Conservation (phyloP, 1,284 basidiomycete species). For the Porogramme epimiltina region DNA sequence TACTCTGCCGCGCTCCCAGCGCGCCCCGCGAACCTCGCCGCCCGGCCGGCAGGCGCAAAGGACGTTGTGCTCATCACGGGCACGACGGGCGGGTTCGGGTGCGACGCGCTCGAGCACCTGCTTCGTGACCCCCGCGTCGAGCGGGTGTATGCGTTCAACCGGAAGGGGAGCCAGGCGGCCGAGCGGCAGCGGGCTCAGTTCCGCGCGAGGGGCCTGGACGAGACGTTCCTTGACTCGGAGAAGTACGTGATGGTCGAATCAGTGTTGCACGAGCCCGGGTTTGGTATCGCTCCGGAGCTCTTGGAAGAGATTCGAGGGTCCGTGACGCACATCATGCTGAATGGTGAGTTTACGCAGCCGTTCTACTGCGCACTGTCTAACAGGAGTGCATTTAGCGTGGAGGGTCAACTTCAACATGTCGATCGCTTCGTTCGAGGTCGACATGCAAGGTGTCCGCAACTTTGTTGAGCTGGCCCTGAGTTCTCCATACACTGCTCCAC, state of each 20-base stretch:
- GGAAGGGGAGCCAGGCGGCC: constrained; percentile 11
- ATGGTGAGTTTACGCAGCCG: constrained; percentile 27
- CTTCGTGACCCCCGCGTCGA: constrained; percentile 18
- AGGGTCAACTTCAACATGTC: constrained; percentile 37
- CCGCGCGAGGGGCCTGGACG: constrained; percentile 32
- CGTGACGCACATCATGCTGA: constrained; percentile 32
- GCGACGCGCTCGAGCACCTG: constrained; percentile 25
- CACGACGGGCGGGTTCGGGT: constrained; percentile 29
- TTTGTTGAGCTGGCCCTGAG: constrained; percentile 29
- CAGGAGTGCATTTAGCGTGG: no score
- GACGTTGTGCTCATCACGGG: constrained; percentile 31
- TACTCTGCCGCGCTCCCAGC: constrained; percentile 17
- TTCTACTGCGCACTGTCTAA: no score
- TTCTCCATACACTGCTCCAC: constrained; percentile 21
- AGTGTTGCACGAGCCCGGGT: constrained; percentile 27
- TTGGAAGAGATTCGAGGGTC: constrained; percentile 30
- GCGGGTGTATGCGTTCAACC: constrained; percentile 29
- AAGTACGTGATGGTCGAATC: constrained; percentile 39
- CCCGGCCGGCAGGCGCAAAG: constrained; percentile 2
- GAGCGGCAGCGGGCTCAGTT: constrained; percentile 36
- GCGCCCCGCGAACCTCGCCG: constrained; percentile 12
- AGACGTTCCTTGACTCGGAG: constrained; percentile 23
- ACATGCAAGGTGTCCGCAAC: constrained; percentile 20
- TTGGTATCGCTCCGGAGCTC: constrained; percentile 31
- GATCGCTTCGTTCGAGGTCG: constrained; percentile 23